A percentile compares a stretch with the other conserved stretches of the same genome.
Conservation (phyloP, 192 early-diverging fungal genomes). For the Helicostylum pulchrum region DNA sequence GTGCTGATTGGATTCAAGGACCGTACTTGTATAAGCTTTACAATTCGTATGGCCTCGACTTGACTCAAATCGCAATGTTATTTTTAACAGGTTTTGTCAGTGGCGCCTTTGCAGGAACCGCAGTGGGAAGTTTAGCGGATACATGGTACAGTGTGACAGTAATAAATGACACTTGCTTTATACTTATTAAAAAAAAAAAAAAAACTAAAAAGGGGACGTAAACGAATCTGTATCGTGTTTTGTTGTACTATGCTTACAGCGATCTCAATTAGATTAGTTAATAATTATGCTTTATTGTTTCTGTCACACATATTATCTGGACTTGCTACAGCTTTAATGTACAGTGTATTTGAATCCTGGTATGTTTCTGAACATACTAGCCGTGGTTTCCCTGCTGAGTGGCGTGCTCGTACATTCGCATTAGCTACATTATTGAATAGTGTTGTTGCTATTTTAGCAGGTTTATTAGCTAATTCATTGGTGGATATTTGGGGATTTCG, state of each 20-base stretch:
- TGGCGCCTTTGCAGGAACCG: conserved; percentile 67
- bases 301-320: conserved; percentile 49
- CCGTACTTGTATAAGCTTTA: conserved; percentile 71
- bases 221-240: conserved; percentile 45
- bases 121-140: conserved; percentile 69
- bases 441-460: conserved; percentile 63
- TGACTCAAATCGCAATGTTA: conserved; percentile 60
- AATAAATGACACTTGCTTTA: not conserved
- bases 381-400: conserved; percentile 45
- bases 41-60: conserved; percentile 49
- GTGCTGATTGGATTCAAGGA: conserved; percentile 54
- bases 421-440: conserved; percentile 66
- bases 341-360: conserved; percentile 62
- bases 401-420: conserved; percentile 62
- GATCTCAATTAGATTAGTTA: conserved; percentile 37
- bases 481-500: conserved; percentile 52
- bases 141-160: conserved; percentile 43
- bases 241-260: conserved; percentile 44
- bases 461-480: conserved; percentile 60
- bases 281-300: conserved; percentile 40
- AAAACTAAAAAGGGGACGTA: conserved; percentile 37
- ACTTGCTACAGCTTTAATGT: conserved; percentile 48
- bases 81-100: conserved; percentile 73
- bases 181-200: no score
- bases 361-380: conserved; percentile 54